phyloP scores from a whole-genome alignment of 768 basidiomycete genomes.

The Lentinula edodes region DNA sequence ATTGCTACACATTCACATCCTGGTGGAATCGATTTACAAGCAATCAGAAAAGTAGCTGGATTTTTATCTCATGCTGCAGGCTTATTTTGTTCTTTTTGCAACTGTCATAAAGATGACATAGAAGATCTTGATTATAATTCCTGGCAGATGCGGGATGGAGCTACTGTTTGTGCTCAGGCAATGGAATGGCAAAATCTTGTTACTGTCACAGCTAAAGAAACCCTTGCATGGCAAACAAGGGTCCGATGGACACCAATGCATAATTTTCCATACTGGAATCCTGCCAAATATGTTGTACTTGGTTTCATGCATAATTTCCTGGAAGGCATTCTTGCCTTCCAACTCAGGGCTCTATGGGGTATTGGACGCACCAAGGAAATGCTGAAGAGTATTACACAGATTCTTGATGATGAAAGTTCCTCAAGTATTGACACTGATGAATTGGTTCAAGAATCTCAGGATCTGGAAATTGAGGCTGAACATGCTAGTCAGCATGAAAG shows the following conservation, averaged over 20 bases:
- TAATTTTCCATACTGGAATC: constrained; percentile 22
- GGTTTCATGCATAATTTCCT: constrained; percentile 25
- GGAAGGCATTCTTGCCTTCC: constrained; percentile 19
- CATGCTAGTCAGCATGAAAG: no score
- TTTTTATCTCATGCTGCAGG: constrained; percentile 11
- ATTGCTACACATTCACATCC: constrained; percentile 12
- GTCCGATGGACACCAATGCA: constrained; percentile 22
- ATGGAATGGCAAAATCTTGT: constrained; percentile 9
- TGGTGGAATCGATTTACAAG: constrained; percentile 17
- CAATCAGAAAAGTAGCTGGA: constrained; percentile 17
- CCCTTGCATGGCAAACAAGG: constrained; percentile 13
- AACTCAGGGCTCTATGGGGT: constrained; percentile 15
- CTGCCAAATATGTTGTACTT: constrained; percentile 20
- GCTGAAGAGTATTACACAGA: neutral
- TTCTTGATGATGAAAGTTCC: constrained; percentile 10
- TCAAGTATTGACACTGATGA: neutral
- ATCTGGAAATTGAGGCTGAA: no score
- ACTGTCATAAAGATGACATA: constrained; percentile 7
- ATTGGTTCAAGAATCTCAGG: no score
- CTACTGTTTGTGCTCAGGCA: constrained; percentile 15
- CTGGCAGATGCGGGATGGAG: constrained; percentile 13
- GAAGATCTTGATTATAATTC: constrained; percentile 14
- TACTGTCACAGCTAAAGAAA: constrained; percentile 10
- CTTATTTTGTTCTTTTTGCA: constrained; percentile 22
- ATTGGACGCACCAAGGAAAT: constrained; percentile 15